Base-by-base conservation (phyloP, 257 asterid genomes). In the Przewalskia tangutica region DNA sequence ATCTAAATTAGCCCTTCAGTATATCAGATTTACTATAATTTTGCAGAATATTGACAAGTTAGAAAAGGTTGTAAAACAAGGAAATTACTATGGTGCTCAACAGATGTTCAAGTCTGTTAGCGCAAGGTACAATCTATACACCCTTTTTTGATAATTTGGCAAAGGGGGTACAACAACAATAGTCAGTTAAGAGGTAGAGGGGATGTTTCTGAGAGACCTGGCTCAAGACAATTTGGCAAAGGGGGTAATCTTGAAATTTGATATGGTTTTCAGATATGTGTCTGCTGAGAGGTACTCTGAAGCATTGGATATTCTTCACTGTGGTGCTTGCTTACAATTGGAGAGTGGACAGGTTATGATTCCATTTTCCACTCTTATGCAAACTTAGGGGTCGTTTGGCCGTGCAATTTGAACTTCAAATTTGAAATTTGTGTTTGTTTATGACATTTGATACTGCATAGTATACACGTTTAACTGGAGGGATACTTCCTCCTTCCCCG, bases 41-140 rank as follows among this genome's bases (percentile, higher is more conserved):
- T 85, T 88, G 85, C 91, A 96, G 99, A 94, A 73, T 82, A 88
- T 93, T 80, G 97, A 85, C 78, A 96, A 96, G 93, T 83, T 94
- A 46, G 93, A 89, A 89, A 92, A 89, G 82, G 90, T 90, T 58
- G 93, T 89, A 4, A 91, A 91, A 27, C 95, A 91, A n/a, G 97
- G 98, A 76, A 91, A 93, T 91, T 90, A 84, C 88, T 94, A 96
- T 88, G 99, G 98, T 67, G 99, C 99, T 84, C 99, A 93, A 83
- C 99, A 96, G 90, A 91, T 96, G 98, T 92, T 94, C 65, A 96
- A 96, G 84, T 93, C 99, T 80, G 79, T 89, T 71, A 91, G 98
- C 83, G 94, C 95, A 7, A 93, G 99, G 99, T 95, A 85, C 80
- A 44, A 13, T 10, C 51, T 58, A 16, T 70, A 2, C 8, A 40